Evolutionary conservation across 2,329 filamentous ascomycete genomes (phyloP), one percentile per base, ranked within the genome.

Genomic region (Calycina marina): DNA sequence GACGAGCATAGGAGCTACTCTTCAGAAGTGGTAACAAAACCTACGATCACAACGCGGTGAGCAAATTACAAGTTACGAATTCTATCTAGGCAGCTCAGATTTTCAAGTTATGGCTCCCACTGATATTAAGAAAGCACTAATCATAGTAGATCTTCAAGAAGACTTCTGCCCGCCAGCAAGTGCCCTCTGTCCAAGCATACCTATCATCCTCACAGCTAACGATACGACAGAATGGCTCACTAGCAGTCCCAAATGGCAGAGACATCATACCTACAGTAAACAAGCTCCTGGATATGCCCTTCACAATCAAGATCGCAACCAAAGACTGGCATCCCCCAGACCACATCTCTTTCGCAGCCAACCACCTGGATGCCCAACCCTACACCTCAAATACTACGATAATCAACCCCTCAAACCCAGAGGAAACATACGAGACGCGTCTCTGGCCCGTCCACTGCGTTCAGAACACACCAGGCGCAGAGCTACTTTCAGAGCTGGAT

Each of bases 391-490:
- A 57, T 18, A 61, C 72, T 31, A 71, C 61, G 3, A 73, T 94
- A 49, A 51, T 51, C 32, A 82, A 86, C 56, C 80, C 80, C 2
- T 43, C 57, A 41, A 72, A 82, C 55, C 54, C 69, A 4, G 46
- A 61, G 6, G 72, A 81, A 51, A 65, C 59, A 14, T 77, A 84
- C 58, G 55, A 61, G 25, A 76, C 77, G 34, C 65, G 72, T 24
- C 66, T 98, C 6, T 98, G 90, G 90, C 90, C 90, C 1, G 70
- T 72, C 14, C 90, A 98, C 60, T 96, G 90, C 58, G 68, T 96
- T 6, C 77, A 83, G 49, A 63, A 63, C 27, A 82, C 80, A 0
- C 54, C 62, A 1, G 90, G 90, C 8, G 75, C 81, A 0, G 67
- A 72, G 30, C 62, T 96, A 14, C 64, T 90, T 5, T 67, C 76